Percentiles rank a stretch among this genome's conserved stretches.
These are phyloP conservation scores for Vigna nakashimae DNA, from an alignment of 306 rosid species.

Conservation along the genomic window DNA sequence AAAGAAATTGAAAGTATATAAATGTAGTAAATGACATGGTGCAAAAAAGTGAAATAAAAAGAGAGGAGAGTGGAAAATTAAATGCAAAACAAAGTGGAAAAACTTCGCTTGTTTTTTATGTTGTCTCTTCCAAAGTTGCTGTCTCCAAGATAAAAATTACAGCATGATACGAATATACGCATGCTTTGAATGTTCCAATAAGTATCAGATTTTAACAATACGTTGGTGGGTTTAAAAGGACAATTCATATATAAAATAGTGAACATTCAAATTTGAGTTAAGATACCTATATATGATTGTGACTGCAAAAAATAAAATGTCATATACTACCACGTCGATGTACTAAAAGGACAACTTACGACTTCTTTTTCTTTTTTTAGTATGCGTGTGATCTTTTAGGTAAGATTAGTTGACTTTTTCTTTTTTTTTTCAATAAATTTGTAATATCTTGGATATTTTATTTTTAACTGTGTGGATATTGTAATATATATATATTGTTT, in stretches of 20 bases:
- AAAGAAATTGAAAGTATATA: not conserved
- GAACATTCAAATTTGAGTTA: not conserved
- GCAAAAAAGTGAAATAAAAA: not conserved
- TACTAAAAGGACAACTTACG: not conserved
- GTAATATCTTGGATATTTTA: no score
- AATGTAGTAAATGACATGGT: not conserved
- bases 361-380: not conserved
- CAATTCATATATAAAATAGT: not conserved
- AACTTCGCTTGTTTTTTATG: no score
- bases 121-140: not conserved
- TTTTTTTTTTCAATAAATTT: no score
- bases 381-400: not conserved
- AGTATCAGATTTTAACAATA: not conserved
- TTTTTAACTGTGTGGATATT: no score
- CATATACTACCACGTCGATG: not conserved
- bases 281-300: not conserved
- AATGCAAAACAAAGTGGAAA: no score
- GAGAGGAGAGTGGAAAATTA: not conserved
- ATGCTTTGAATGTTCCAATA: not conserved
- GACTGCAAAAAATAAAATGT: not conserved
- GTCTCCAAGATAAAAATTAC: conserved; percentile 5
- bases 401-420: no score
- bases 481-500: no score
- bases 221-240: not conserved
- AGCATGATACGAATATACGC: not conserved